Base-by-base conservation (phyloP, 1,284 basidiomycete genomes). In the Leucoagaricus sp. region DNA sequence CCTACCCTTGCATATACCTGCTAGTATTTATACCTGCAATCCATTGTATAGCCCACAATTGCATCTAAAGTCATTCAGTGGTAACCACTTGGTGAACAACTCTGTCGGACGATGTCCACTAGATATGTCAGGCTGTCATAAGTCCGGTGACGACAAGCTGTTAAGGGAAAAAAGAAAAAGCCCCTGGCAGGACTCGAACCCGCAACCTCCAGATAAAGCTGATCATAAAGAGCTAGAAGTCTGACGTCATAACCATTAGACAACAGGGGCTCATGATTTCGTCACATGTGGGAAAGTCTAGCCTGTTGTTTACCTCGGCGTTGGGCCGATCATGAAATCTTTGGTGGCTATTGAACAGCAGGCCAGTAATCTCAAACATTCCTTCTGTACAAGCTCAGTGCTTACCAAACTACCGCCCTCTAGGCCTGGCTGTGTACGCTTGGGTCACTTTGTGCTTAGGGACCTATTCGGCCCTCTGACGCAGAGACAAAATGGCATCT, bases 171-270 rank as follows among this genome's bases (percentile, higher is more conserved):
- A 44, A 34, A 33, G 21, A 17, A 28, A 7, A 2, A 55, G 45
- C 84, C 83, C 83, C 82, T 78, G 79, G 82, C 79, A 83, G 78
- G 83, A 85, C 76, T 85, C 83, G 84, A 86, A 85, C 84, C 77
- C 83, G 79, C 83, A 85, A 80, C 83, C 84, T 85, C 81, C 84
- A 86, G 83, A 85, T 82, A 38, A 58, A 33, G 33, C 13, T 13
- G 19, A 9, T 40, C 19, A 15, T 3, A 21, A n/a, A 40, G 17
- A 42, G 13, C 26, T 85, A 85, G 83, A 86, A 86, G 84, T 86
- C 84, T 86, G 84, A 85, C 84, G 84, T 85, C 84, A 86, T 86
- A 83, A 73, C 83, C 84, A 84, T 85, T 85, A 86, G 84, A 86
- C 84, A 84, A 86, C 79, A 78, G 76, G 83, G 84, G 82, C 84